These are phyloP conservation scores for Odonthalia washingtoniensis DNA, from an alignment of 31 red algal species.

Conservation along the genomic window DNA sequence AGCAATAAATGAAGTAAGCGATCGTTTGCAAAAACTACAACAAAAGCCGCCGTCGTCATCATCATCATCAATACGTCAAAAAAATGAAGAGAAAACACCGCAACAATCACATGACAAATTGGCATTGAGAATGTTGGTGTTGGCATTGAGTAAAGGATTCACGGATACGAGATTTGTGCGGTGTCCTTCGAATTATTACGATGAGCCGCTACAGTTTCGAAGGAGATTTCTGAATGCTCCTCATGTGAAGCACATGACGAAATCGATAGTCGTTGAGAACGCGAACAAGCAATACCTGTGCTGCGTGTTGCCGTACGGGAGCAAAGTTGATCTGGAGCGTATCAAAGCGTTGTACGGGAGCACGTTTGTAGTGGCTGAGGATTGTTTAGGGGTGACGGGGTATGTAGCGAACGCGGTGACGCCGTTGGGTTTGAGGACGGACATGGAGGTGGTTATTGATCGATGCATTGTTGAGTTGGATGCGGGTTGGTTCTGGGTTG, in stretches of 20 bases:
- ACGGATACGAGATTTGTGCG: constrained; percentile 56
- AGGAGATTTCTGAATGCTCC: constrained; percentile 56
- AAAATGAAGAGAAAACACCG: too few relatives aligned
- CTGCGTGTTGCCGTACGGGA: constrained; percentile 62
- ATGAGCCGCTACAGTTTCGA: constrained; percentile 59
- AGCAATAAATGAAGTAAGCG: too few relatives aligned
- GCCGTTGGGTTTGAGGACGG: constrained; percentile 56
- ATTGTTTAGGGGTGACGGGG: constrained; percentile 71
- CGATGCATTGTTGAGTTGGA: constrained; percentile 38
- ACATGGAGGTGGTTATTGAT: constrained; percentile 68
- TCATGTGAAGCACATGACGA: constrained; percentile 52
- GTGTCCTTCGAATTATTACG: constrained; percentile 62
- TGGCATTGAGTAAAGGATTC: constrained; percentile 39
- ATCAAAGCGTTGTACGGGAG: background rate
- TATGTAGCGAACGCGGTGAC: constrained; percentile 81
- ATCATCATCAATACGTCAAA: too few relatives aligned
- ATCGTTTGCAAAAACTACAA: too few relatives aligned
- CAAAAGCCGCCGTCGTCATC: too few relatives aligned
- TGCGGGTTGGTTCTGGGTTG: constrained; percentile 60
- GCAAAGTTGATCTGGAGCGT: constrained; percentile 53
- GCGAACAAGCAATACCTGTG: constrained; percentile 56
- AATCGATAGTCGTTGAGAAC: constrained; percentile 75
- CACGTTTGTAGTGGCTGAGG: constrained; percentile 10
- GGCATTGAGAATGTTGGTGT: constrained; percentile 7
- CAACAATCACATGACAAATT: background rate